Conservation (phyloP, 192 early-diverging fungal genomes). For the Umbelopsis isabellina region DNA sequence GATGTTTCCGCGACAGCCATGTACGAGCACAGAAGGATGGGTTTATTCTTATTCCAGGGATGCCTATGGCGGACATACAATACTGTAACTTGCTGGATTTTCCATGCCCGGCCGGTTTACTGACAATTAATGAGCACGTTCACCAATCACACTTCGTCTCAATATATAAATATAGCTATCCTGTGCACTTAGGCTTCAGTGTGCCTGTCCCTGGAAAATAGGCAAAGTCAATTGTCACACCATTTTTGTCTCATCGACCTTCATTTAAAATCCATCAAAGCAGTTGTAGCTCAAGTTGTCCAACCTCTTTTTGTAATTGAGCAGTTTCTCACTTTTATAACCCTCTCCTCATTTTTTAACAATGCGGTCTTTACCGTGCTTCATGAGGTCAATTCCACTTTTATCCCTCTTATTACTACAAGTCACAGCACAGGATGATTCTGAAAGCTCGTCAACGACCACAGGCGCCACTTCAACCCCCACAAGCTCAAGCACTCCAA, state of each 20-base stretch:
- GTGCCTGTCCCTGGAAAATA: not conserved
- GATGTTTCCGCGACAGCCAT: too few relatives aligned
- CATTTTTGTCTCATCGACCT: not conserved
- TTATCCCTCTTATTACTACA: not conserved
- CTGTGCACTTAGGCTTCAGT: not conserved
- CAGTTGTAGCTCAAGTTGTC: too few relatives aligned
- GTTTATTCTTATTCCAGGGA: too few relatives aligned
- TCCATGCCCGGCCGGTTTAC: not conserved
- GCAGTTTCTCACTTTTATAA: not conserved
- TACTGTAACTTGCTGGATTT: not conserved
- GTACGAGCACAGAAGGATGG: too few relatives aligned
- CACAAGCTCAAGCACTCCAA: not conserved
- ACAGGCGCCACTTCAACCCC: not conserved
- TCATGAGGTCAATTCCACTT: not conserved
- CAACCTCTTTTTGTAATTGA: too few relatives aligned
- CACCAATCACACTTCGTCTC: not conserved
- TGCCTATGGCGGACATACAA: too few relatives aligned
- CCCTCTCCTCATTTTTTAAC: too few relatives aligned
- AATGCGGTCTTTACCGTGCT: not conserved
- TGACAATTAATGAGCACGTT: not conserved
- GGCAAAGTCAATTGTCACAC: not conserved
- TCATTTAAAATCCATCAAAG: too few relatives aligned
- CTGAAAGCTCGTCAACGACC: too few relatives aligned
- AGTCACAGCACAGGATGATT: not conserved
- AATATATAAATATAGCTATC: not conserved